Evolutionary conservation across 441 rosid genomes (phyloP).

Genomic region (Geranium incanum): DNA sequence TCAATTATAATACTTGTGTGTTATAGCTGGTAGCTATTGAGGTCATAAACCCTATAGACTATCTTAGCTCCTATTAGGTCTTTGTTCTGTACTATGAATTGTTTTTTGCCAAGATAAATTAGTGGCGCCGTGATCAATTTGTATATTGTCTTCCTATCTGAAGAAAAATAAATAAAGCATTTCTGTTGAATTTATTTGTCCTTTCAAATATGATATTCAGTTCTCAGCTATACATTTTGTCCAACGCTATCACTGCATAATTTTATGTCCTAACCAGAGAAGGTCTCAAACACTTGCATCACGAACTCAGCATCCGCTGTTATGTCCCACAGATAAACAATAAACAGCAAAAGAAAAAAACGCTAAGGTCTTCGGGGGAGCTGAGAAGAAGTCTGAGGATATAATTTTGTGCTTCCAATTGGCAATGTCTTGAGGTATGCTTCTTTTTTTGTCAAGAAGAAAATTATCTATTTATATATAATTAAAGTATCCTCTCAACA

Average conservation of each 20-base stretch:
- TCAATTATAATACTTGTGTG: too few relatives aligned
- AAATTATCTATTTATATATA: neutral
- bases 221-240: constrained; percentile 2
- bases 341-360: too few relatives aligned
- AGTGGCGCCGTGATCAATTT: too few relatives aligned
- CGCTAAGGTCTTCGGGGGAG: neutral
- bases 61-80: too few relatives aligned
- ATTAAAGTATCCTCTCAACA: neutral
- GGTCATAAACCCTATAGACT: too few relatives aligned
- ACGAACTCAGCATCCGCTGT: neutral
- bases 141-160: too few relatives aligned
- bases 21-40: too few relatives aligned
- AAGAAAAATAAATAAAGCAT: too few relatives aligned
- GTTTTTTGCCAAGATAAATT: too few relatives aligned
- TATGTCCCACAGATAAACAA: neutral
- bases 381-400: neutral
- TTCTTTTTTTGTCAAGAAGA: neutral
- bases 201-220: neutral
- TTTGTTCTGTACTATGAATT: too few relatives aligned
- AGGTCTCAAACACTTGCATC: neutral
- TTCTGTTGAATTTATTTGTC: too few relatives aligned
- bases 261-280: neutral
- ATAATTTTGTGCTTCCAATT: neutral
- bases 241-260: neutral
- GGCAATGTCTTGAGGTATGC: neutral